Percentiles rank a stretch among this genome's conserved stretches.
These are phyloP conservation scores for Aurinia saxatilis DNA, from an alignment of 345 rosid species.

Conservation along the genomic window DNA sequence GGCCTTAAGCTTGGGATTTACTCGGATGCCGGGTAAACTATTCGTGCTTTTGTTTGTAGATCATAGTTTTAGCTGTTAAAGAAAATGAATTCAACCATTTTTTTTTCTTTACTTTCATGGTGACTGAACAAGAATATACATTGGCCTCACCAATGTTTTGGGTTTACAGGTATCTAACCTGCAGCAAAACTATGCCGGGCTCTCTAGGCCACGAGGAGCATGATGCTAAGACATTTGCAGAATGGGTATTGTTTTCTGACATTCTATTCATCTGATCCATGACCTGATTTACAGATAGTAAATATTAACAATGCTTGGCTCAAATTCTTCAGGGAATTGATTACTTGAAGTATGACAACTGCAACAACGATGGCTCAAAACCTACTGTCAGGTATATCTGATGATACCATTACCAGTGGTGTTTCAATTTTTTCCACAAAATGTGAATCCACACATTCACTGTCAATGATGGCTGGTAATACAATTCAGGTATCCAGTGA, in stretches of 20 bases:
- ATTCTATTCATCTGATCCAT: not conserved
- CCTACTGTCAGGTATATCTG: constrained; percentile 54
- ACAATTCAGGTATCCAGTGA: constrained; percentile 60
- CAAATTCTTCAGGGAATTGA: constrained; percentile 62
- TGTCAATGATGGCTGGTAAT: not conserved
- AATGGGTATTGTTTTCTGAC: constrained; percentile 49
- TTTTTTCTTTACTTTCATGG: not conserved
- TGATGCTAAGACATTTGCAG: constrained; percentile 88
- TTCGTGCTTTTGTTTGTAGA: not conserved
- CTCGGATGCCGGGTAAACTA: constrained; percentile 74
- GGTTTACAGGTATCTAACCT: constrained; percentile 58
- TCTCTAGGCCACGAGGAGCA: constrained; percentile 82
- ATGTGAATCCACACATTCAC: not conserved
- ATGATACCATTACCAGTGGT: not conserved
- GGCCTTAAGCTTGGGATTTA: constrained; percentile 93
- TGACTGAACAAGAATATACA: not conserved
- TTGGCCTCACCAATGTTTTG: not conserved
- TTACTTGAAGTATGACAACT: constrained; percentile 91
- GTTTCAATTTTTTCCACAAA: not conserved
- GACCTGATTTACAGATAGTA: not conserved
- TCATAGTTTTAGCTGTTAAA: not conserved
- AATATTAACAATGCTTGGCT: constrained; percentile 9
- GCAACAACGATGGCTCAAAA: constrained; percentile 51
- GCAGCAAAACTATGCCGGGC: constrained; percentile 89
- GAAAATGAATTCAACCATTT: not conserved